phyloP scores from a whole-genome alignment of 192 early-diverging fungal genomes.

The Entomortierella chlamydospora region DNA sequence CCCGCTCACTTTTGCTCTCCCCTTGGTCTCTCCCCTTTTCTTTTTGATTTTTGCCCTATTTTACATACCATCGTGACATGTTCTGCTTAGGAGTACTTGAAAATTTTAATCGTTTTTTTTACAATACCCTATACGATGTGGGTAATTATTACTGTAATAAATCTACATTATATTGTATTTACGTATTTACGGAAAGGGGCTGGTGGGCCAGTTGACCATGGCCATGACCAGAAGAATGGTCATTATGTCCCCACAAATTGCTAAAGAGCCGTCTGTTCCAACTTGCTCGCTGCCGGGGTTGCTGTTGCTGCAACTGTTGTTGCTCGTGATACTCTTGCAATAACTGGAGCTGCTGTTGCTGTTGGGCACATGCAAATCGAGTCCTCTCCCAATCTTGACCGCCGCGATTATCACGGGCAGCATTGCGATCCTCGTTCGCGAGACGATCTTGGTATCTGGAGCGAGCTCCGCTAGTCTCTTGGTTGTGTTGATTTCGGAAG shows the following conservation, averaged over 20 bases:
- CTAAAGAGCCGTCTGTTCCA: conserved; percentile 37
- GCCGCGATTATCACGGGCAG: neutral
- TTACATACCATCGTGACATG: neutral
- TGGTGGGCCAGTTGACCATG: conserved; percentile 5
- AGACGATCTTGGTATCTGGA: neutral
- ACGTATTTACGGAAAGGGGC: neutral
- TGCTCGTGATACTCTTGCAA: conserved; percentile 2
- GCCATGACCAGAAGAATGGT: neutral
- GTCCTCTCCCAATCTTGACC: conserved; percentile 3
- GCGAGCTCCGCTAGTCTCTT: neutral
- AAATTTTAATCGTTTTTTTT: neutral
- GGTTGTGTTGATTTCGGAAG: neutral
- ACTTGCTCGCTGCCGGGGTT: conserved; percentile 9
- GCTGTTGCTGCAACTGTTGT: conserved; percentile 12
- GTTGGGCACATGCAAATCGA: conserved; percentile 15
- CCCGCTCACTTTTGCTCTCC: neutral
- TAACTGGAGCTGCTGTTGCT: conserved; percentile 4
- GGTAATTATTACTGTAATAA: neutral
- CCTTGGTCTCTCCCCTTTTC: neutral
- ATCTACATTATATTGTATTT: neutral
- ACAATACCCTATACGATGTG: neutral
- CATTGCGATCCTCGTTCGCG: too few relatives aligned
- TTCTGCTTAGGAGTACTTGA: too few relatives aligned
- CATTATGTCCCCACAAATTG: conserved; percentile 14
- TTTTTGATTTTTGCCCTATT: neutral